Evolutionary conservation across 495 filamentous ascomycete species (phyloP), one percentile per base, ranked within the genome.

Genomic region (Daldinia decipiens): DNA sequence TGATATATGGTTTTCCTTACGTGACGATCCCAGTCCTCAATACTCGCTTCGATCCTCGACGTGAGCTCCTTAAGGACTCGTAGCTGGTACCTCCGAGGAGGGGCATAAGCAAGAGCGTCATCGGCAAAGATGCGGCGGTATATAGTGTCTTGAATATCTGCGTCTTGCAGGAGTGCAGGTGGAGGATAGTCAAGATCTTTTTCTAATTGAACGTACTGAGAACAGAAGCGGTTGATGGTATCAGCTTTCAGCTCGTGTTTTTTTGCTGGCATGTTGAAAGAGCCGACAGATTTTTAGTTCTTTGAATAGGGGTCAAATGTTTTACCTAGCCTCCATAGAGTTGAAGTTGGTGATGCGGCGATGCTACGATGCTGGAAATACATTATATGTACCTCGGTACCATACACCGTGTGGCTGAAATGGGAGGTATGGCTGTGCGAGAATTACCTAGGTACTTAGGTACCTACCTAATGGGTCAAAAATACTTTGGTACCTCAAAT

Each of bases 11-110:
- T 62, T 50, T 39, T 26, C 70, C 91, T 82, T 89, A 97, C 93
- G 90, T 97, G 89, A 80, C 90, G 84, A 59, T 95, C 92, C 67
- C 92, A 93, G 78, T 96, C 87, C 36, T 82, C 79, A 26, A 95
- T 89, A 24, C 87, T 82, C 9, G 82, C 78, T 78, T 96, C 92
- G 36, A 96, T 87, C 29, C 79, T 85, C 5, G 82, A 71, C 2
- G 91, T 76, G 45, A 97, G 80, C 62, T 84, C 79, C 78, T 95
- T 97, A 59, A 97, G 75, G 0, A 94, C 84, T 45, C 88, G 85
- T n/a, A 90, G 75, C 57, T 86, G 87, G 71, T 97, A 97, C 15
- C 87, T 79, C 24, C 79, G 79, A 40, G 92, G 91, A 52, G 91
- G 92, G 7, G 86, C 77, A 55, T 80, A 79, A 8, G 64, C 17